Evolutionary conservation across 371 early-diverging fungal species (phyloP).

Genomic region (Lichtheimia ramosa): DNA sequence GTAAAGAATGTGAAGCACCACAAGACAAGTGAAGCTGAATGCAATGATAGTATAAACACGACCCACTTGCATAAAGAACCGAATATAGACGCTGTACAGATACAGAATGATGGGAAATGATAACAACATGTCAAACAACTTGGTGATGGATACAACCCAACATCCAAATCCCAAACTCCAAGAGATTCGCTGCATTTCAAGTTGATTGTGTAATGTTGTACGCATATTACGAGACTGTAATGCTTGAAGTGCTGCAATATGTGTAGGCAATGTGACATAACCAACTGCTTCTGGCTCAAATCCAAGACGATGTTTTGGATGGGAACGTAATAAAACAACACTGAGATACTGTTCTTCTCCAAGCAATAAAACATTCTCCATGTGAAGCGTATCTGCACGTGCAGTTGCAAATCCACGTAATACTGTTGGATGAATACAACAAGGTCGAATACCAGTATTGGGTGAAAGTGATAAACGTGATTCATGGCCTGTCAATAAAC

Average conservation of each 20-base stretch:
- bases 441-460: constrained; percentile 26
- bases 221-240: constrained; percentile 35
- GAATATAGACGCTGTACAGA: constrained; percentile 37
- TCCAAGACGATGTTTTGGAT: constrained; percentile 40
- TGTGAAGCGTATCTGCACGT: constrained; percentile 41
- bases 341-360: constrained; percentile 50
- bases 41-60: constrained; percentile 36
- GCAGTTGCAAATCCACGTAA: constrained; percentile 35
- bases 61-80: constrained; percentile 21
- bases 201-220: constrained; percentile 37
- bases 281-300: constrained; percentile 52
- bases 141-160: constrained; percentile 41
- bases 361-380: constrained; percentile 40
- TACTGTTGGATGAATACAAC: constrained; percentile 51
- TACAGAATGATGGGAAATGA: constrained; percentile 39
- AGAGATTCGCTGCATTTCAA: constrained; percentile 37
- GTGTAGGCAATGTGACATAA: constrained; percentile 38
- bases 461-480: constrained; percentile 31
- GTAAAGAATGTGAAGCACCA: constrained; percentile 37
- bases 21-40: constrained; percentile 28
- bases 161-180: constrained; percentile 35
- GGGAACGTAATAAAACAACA: constrained; percentile 36
- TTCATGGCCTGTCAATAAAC: constrained; percentile 12
- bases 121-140: constrained; percentile 38
- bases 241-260: constrained; percentile 35